Percentiles rank a stretch among this genome's conserved stretches.
phyloP scores from a whole-genome alignment of 352 stramenopile species.

The Pythium rishiriense region DNA sequence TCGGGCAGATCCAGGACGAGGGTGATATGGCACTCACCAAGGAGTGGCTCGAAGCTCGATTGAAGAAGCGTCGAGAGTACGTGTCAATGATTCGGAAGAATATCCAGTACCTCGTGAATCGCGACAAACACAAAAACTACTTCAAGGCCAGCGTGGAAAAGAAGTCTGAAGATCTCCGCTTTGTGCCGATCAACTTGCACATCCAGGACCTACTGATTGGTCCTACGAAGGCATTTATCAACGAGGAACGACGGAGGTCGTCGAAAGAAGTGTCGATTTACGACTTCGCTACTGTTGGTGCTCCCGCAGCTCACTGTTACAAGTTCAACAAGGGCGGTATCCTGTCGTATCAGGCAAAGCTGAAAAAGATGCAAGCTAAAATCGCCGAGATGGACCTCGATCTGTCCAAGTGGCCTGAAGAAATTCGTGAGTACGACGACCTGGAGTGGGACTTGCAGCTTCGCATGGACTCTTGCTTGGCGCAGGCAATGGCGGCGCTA shows the following conservation, averaged over 20 bases:
- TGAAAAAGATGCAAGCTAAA: slow-evolving; percentile 84
- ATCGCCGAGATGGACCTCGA: slow-evolving; percentile 69
- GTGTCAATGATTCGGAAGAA: slow-evolving; percentile 79
- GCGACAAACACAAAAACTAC: slow-evolving; percentile 88
- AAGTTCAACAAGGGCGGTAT: slow-evolving; percentile 89
- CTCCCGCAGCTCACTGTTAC: slow-evolving; percentile 78
- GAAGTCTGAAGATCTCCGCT: slow-evolving; percentile 77
- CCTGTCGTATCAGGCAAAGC: slow-evolving; percentile 69
- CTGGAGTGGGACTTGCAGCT: slow-evolving; percentile 85
- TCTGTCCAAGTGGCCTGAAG: slow-evolving; percentile 76
- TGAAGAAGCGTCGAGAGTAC: slow-evolving; percentile 83
- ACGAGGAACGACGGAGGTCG: slow-evolving; percentile 68
- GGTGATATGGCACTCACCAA: slow-evolving; percentile 70
- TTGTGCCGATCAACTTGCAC: slow-evolving; percentile 88
- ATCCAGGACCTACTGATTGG: slow-evolving; percentile 86
- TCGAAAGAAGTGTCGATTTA: slow-evolving; percentile 86
- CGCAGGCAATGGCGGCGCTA: slow-evolving; percentile 70
- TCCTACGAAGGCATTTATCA: slow-evolving; percentile 82
- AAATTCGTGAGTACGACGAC: slow-evolving; percentile 82
- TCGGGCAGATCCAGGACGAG: slow-evolving; percentile 87
- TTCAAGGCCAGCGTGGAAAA: slow-evolving; percentile 90
- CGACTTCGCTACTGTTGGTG: slow-evolving; percentile 85
- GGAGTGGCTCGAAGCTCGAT: slow-evolving; percentile 78
- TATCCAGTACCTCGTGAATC: slow-evolving; percentile 84
- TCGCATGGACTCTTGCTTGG: slow-evolving; percentile 80